Conservation (phyloP, 2,329 filamentous ascomycete species). For the Aspergillus sp. region DNA sequence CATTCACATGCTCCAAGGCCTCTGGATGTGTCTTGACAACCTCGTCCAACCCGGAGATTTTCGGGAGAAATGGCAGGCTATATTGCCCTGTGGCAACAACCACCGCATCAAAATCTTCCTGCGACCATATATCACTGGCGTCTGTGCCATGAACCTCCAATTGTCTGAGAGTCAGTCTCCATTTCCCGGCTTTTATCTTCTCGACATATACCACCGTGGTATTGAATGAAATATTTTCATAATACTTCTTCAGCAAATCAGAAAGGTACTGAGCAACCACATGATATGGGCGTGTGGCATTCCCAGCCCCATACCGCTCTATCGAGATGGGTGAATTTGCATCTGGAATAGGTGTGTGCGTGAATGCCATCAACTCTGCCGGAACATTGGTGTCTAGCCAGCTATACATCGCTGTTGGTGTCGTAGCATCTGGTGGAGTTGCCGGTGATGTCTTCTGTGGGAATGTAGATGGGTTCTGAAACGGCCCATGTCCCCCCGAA, state of each 20-base stretch:
- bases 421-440: constrained; percentile 21
- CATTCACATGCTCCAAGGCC: constrained; percentile 38
- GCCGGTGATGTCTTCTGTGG: constrained; percentile 11
- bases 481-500: background rate
- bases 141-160: constrained; percentile 15
- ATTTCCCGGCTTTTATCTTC: constrained; percentile 32
- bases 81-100: constrained; percentile 46
- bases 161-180: constrained; percentile 35
- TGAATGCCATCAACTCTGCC: constrained; percentile 29
- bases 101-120: constrained; percentile 43
- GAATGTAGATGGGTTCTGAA: constrained; percentile 18
- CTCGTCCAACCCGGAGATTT: constrained; percentile 35
- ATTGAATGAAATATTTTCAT: constrained; percentile 28
- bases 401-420: constrained; percentile 25
- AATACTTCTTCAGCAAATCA: constrained; percentile 25
- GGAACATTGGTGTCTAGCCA: constrained; percentile 31
- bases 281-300: constrained; percentile 26
- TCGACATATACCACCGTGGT: constrained; percentile 31
- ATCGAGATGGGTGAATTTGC: constrained; percentile 24
- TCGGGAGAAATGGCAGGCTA: constrained; percentile 40
- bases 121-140: constrained; percentile 37
- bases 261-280: constrained; percentile 24
- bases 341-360: constrained; percentile 26
- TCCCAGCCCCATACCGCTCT: constrained; percentile 20
- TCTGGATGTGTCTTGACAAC: constrained; percentile 30